phyloP scores from a whole-genome alignment of 2,329 filamentous ascomycete species.

The Colletotrichum australisinense region DNA sequence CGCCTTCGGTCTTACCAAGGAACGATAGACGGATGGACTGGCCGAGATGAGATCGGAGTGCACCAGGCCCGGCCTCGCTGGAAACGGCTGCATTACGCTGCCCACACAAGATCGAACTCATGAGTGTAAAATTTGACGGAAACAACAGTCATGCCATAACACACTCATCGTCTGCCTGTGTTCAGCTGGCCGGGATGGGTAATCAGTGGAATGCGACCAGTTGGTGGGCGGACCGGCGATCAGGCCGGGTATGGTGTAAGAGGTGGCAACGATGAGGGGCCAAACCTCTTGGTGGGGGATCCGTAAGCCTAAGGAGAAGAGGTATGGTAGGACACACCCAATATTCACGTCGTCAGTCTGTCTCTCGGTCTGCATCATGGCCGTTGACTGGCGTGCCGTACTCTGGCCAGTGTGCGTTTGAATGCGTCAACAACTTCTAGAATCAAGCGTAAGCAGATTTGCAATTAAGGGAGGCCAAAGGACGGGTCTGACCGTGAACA shows the following conservation, averaged over 20 bases:
- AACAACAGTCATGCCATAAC: conserved; percentile 11
- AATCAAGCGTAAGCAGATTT: neutral
- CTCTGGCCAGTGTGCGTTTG: neutral
- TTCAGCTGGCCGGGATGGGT: conserved; percentile 26
- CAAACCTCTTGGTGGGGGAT: neutral
- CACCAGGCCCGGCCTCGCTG: conserved; percentile 1
- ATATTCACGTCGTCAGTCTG: neutral
- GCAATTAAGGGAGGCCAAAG: neutral
- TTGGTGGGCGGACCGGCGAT: conserved; percentile 21
- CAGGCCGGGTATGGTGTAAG: neutral
- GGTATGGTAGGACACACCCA: too few relatives aligned
- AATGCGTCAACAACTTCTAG: neutral
- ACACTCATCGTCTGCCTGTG: neutral
- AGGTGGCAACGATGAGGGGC: neutral
- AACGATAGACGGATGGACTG: neutral
- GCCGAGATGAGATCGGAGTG: neutral
- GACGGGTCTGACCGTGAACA: neutral
- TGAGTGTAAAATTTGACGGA: conserved; percentile 9
- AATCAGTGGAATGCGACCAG: conserved; percentile 10
- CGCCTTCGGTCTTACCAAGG: conserved; percentile 5
- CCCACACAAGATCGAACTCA: neutral
- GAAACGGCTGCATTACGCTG: conserved; percentile 17
- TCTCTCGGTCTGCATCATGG: neutral
- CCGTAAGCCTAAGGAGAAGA: neutral
- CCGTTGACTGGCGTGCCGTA: neutral